These are phyloP conservation scores for Wickerhamiella domercqiae DNA, from an alignment of 805 yeast species.

Conservation along the genomic window DNA sequence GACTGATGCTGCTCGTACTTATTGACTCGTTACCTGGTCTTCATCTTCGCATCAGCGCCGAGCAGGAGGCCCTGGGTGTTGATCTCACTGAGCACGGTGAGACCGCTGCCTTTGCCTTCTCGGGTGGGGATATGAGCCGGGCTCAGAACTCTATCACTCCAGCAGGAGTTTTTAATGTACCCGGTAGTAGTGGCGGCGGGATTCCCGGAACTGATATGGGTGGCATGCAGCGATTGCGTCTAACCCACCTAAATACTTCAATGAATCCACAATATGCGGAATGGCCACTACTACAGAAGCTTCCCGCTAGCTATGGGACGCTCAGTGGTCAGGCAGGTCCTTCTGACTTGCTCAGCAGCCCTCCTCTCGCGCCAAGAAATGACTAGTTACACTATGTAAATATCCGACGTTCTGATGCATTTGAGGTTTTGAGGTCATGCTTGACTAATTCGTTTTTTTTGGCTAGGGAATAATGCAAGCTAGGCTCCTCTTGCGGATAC, in stretches of 20 bases:
- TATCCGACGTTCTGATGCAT: too few species aligned
- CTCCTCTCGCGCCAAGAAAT: background rate
- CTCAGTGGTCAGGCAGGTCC: background rate
- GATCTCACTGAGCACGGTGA: constrained; percentile 89
- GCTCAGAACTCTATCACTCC: background rate
- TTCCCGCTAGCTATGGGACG: constrained; percentile 14
- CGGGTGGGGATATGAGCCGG: too few species aligned
- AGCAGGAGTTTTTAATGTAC: background rate
- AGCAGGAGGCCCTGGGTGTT: constrained; percentile 76
- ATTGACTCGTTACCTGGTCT: constrained; percentile 71
- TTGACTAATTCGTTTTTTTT: too few species aligned
- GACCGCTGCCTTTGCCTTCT: constrained; percentile 35
- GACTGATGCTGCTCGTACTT: constrained; percentile 47
- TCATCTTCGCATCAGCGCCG: constrained; percentile 67
- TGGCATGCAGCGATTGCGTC: constrained; percentile 6
- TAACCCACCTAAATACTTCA: constrained; percentile 13
- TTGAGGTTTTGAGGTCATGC: too few species aligned
- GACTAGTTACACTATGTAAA: too few species aligned
- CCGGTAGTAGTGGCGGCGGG: background rate
- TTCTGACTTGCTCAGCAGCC: background rate
- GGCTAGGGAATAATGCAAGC: too few species aligned
- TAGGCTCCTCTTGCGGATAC: too few species aligned
- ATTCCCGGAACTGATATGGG: background rate
- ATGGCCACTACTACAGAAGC: constrained; percentile 15
- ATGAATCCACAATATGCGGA: constrained; percentile 16